Percentiles rank a stretch among this genome's conserved stretches.
Conservation (phyloP, 2,329 filamentous ascomycete genomes). For the Lecanoromycetidae sp. region DNA sequence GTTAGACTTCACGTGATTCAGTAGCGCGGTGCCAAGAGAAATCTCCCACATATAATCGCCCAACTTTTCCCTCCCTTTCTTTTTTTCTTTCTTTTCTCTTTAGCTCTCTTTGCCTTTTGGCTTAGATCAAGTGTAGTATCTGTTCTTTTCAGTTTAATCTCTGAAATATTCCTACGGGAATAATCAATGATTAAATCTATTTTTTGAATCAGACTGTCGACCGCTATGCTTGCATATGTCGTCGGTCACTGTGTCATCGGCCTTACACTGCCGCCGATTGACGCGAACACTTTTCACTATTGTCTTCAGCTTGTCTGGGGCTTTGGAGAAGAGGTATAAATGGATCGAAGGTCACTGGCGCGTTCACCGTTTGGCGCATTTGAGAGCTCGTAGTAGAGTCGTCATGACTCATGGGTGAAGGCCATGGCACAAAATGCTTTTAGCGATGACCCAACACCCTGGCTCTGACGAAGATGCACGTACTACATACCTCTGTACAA, state of each 20-base stretch:
- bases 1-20: too few relatives aligned
- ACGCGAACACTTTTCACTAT: constrained; percentile 43
- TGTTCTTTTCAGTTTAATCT: constrained; percentile 97
- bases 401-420: too few relatives aligned
- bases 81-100: constrained; percentile 34
- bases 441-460: too few relatives aligned
- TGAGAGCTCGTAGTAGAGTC: too few relatives aligned
- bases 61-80: background rate
- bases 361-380: too few relatives aligned
- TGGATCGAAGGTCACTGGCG: too few relatives aligned
- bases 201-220: constrained; percentile 46
- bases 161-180: constrained; percentile 67
- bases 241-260: constrained; percentile 57
- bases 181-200: constrained; percentile 72
- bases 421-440: too few relatives aligned
- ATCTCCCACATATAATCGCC: too few relatives aligned
- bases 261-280: constrained; percentile 63
- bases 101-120: constrained; percentile 47
- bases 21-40: too few relatives aligned
- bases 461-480: too few relatives aligned
- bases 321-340: constrained; percentile 18
- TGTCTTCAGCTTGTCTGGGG: constrained; percentile 17
- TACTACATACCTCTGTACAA: too few relatives aligned
- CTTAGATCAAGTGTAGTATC: constrained; percentile 67
- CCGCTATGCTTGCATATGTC: constrained; percentile 64